Evolutionary conservation across 768 basidiomycete species (phyloP).

Genomic region (Phallus indusiatus): DNA sequence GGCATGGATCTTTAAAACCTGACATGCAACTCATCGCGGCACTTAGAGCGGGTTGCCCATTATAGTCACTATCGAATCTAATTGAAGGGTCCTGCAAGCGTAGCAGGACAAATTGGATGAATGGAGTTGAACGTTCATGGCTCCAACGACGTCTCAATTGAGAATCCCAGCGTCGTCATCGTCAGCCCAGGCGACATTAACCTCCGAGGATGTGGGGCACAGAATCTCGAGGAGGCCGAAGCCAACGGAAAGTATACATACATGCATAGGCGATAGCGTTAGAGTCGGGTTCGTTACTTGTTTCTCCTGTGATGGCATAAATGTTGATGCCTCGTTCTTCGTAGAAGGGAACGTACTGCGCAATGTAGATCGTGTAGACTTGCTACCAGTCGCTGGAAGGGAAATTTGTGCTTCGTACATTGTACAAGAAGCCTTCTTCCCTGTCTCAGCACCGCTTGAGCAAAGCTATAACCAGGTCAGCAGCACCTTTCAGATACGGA

Average conservation of each 20-base stretch:
- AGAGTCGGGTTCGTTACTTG: slow-evolving; percentile 9
- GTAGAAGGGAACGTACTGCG: slow-evolving; percentile 12
- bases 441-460: too few species aligned
- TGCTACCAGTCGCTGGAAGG: slow-evolving; percentile 10
- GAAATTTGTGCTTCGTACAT: slow-evolving; percentile 8
- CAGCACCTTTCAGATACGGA: too few species aligned
- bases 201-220: not conserved
- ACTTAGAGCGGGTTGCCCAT: too few species aligned
- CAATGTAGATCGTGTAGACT: slow-evolving; percentile 9
- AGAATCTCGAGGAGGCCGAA: slow-evolving; percentile 7
- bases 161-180: slow-evolving; percentile 2
- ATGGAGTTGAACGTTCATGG: too few species aligned
- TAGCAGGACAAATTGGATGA: too few species aligned
- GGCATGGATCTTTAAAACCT: too few species aligned
- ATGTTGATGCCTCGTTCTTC: slow-evolving; percentile 4
- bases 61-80: too few species aligned
- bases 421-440: slow-evolving; percentile 7
- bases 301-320: slow-evolving; percentile 3
- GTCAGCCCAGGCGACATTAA: slow-evolving; percentile 9
- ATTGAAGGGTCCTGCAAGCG: slow-evolving; percentile 5
- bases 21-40: too few species aligned
- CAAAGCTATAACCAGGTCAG: too few species aligned
- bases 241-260: slow-evolving; percentile 2
- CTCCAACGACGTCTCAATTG: too few species aligned
- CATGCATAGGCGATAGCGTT: slow-evolving; percentile 6